Evolutionary conservation across 306 rosid species (phyloP).

Genomic region (Hylodesmum podocarpum): DNA sequence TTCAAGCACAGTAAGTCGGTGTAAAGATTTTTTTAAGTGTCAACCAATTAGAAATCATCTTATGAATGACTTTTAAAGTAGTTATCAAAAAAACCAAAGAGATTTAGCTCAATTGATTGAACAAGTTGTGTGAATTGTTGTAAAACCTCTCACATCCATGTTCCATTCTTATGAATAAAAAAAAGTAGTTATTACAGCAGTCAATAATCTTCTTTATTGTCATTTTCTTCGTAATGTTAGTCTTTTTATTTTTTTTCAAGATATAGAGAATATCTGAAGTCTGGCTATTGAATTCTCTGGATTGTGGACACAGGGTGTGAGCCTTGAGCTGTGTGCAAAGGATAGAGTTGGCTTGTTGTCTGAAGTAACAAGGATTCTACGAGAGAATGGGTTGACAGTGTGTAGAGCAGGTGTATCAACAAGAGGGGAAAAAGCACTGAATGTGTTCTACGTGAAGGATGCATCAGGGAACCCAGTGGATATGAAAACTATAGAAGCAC

Average conservation of each 20-base stretch:
- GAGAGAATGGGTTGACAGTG: slow-evolving; percentile 79
- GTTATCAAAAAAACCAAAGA: too few species aligned
- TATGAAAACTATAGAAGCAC: slow-evolving; percentile 53
- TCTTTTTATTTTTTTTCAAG: background rate
- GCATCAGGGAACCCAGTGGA: slow-evolving; percentile 77
- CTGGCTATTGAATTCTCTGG: background rate
- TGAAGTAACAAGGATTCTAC: slow-evolving; percentile 75
- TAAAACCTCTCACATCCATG: too few species aligned
- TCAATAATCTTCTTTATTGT: background rate
- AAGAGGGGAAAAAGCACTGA: slow-evolving; percentile 71
- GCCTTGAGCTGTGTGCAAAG: slow-evolving; percentile 79
- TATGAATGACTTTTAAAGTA: too few species aligned
- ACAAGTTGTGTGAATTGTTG: too few species aligned
- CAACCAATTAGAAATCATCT: background rate
- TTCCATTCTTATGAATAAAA: too few species aligned
- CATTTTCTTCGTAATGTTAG: background rate
- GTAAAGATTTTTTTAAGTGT: too few species aligned
- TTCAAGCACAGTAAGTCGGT: background rate
- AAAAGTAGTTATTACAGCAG: background rate
- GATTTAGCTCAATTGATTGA: too few species aligned
- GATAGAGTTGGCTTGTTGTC: slow-evolving; percentile 77
- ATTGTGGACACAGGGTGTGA: slow-evolving; percentile 57
- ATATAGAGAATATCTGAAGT: background rate
- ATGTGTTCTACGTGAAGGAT: slow-evolving; percentile 79
- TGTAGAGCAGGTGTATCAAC: slow-evolving; percentile 80